Evolutionary conservation across 2,329 filamentous ascomycete genomes (phyloP).

Genomic region (Tympanopsis confertula): DNA sequence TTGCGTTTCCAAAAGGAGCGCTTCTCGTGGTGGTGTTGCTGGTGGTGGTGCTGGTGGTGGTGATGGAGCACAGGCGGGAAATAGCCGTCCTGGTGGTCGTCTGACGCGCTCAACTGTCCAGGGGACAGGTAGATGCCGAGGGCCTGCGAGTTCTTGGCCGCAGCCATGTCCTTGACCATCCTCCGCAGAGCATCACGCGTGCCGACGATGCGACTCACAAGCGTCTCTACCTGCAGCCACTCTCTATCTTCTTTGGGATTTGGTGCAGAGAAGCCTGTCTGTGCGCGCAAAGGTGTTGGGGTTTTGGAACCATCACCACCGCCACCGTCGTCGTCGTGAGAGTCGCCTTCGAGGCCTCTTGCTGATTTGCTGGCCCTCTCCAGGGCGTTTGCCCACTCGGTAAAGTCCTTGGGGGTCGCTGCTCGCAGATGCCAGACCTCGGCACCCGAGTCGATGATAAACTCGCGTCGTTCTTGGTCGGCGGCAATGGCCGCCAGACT

Average conservation of each 20-base stretch:
- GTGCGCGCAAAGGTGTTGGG: background rate
- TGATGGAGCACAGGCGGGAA: too few relatives aligned
- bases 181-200: conserved; percentile 80
- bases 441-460: conserved; percentile 90
- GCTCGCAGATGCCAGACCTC: conserved; percentile 94
- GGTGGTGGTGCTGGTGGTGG: too few relatives aligned
- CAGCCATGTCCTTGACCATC: conserved; percentile 73
- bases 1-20: conserved; percentile 90
- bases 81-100: too few relatives aligned
- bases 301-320: conserved; percentile 4
- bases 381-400: conserved; percentile 74
- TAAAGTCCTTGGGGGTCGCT: conserved; percentile 71
- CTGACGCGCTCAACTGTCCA: conserved; percentile 16
- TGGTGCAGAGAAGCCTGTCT: conserved; percentile 2
- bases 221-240: conserved; percentile 74
- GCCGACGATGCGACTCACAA: conserved; percentile 77
- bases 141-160: conserved; percentile 13
- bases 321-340: conserved; percentile 12
- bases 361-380: conserved; percentile 67
- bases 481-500: conserved; percentile 84
- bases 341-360: conserved; percentile 33
- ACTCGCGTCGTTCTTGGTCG: conserved; percentile 77
- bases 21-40: conserved; percentile 44
- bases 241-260: conserved; percentile 59
- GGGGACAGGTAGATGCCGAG: conserved; percentile 24